Conservation (phyloP, 192 early-diverging fungal genomes). For the Allomyces macrogynus region DNA sequence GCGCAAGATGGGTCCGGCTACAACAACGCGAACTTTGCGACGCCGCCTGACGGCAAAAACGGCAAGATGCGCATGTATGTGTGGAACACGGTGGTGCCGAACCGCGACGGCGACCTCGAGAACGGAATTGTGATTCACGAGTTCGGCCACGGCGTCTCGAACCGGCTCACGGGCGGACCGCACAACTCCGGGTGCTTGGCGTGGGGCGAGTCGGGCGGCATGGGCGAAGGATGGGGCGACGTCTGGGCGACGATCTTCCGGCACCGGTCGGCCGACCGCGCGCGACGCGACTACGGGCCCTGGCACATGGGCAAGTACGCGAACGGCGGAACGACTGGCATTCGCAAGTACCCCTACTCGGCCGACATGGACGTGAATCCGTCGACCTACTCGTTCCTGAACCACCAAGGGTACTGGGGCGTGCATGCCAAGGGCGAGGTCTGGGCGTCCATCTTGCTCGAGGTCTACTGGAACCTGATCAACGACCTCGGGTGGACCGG, state of each 20-base stretch:
- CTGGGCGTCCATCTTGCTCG: conserved; percentile 84
- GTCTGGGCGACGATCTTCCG: conserved; percentile 66
- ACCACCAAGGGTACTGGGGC: conserved; percentile 68
- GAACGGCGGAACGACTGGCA: conserved; percentile 57
- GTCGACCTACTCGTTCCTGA: conserved; percentile 53
- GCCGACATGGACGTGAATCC: conserved; percentile 56
- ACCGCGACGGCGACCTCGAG: conserved; percentile 74
- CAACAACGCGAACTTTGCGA: conserved; percentile 91
- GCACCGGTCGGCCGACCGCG: not conserved
- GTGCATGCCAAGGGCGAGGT: conserved; percentile 84
- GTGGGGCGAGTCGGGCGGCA: conserved; percentile 71
- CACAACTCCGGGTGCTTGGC: conserved; percentile 72
- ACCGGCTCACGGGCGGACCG: conserved; percentile 76
- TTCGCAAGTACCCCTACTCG: conserved; percentile 69
- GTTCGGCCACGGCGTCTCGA: conserved; percentile 82
- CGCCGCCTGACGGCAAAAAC: conserved; percentile 78
- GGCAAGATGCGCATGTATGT: conserved; percentile 90
- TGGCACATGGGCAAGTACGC: conserved; percentile 68
- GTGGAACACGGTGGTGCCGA: conserved; percentile 53
- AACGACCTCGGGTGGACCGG: conserved; percentile 30
- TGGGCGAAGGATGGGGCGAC: conserved; percentile 95
- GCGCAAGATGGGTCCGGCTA: conserved; percentile 79
- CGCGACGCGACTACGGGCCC: conserved; percentile 7
- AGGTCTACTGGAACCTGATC: conserved; percentile 53
- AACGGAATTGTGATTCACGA: conserved; percentile 87